Percentiles rank a stretch among this genome's conserved stretches.
Evolutionary conservation across 495 filamentous ascomycete genomes (phyloP).

Genomic region (Penicillium waksmanii): DNA sequence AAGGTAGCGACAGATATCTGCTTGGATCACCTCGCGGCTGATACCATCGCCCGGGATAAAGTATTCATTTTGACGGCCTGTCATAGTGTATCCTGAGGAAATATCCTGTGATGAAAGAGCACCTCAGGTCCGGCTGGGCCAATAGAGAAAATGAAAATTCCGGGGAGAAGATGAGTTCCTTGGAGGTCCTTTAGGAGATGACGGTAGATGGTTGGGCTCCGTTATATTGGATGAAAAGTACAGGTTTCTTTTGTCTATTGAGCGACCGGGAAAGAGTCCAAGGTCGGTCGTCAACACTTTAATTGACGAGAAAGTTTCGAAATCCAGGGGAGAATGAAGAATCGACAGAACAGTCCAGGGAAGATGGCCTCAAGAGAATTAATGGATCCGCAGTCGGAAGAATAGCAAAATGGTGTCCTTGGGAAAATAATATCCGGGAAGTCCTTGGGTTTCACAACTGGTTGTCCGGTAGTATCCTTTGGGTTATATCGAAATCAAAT

Average conservation of each 20-base stretch:
- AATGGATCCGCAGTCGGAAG: slow-evolving; percentile 21
- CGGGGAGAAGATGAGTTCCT: slow-evolving; percentile 20
- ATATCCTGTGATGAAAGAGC: slow-evolving; percentile 32
- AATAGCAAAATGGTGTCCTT: slow-evolving; percentile 23
- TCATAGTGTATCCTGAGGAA: slow-evolving; percentile 46
- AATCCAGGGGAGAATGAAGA: slow-evolving; percentile 21
- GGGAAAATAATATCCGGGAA: slow-evolving; percentile 25
- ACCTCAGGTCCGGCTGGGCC: slow-evolving; percentile 45
- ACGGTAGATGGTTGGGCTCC: slow-evolving; percentile 19
- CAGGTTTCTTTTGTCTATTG: slow-evolving; percentile 25
- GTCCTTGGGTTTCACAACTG: slow-evolving; percentile 27
- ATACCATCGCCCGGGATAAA: slow-evolving; percentile 90
- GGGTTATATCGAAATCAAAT: slow-evolving; percentile 14
- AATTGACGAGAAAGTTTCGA: slow-evolving; percentile 16
- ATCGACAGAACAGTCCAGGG: slow-evolving; percentile 26
- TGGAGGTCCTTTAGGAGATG: slow-evolving; percentile 8
- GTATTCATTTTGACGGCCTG: slow-evolving; percentile 74
- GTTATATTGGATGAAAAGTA: slow-evolving; percentile 33
- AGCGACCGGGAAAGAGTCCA: slow-evolving; percentile 26
- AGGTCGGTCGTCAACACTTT: slow-evolving; percentile 28
- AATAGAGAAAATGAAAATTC: slow-evolving; percentile 25
- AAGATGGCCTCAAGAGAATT: slow-evolving; percentile 26
- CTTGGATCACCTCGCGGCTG: slow-evolving; percentile 89
- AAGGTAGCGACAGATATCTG: slow-evolving; percentile 92
- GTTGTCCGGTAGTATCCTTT: slow-evolving; percentile 22